phyloP scores from a whole-genome alignment of 2,329 filamentous ascomycete genomes.

The Penicillium sp. region DNA sequence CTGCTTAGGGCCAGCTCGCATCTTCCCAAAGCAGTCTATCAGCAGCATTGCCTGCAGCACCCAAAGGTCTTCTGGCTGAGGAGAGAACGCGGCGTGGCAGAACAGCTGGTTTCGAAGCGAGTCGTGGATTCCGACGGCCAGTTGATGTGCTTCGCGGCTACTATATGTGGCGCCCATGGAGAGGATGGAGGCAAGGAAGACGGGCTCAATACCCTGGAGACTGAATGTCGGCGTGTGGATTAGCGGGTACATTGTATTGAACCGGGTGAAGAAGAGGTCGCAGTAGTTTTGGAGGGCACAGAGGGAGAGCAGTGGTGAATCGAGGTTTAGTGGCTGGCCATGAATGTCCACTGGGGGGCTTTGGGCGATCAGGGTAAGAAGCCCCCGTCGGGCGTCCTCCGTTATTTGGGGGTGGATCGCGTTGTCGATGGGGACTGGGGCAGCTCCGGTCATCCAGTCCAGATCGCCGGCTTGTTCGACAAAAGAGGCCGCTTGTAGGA shows the following conservation, averaged over 20 bases:
- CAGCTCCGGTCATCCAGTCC: slow-evolving; percentile 35
- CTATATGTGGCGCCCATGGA: slow-evolving; percentile 67
- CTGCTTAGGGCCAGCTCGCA: slow-evolving; percentile 65
- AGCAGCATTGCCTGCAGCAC: slow-evolving; percentile 65
- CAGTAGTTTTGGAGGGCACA: slow-evolving; percentile 60
- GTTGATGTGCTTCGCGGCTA: slow-evolving; percentile 62
- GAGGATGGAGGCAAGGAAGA: slow-evolving; percentile 60
- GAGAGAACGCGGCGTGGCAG: slow-evolving; percentile 60
- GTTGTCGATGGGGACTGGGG: slow-evolving; percentile 13
- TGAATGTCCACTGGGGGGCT: slow-evolving; percentile 56
- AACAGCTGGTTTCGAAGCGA: slow-evolving; percentile 65
- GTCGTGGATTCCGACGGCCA: slow-evolving; percentile 67
- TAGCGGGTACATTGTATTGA: slow-evolving; percentile 65
- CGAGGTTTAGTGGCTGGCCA: slow-evolving; percentile 51
- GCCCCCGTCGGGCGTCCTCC: slow-evolving; percentile 40
- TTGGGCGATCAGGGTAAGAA: slow-evolving; percentile 58
- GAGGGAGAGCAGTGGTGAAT: slow-evolving; percentile 58
- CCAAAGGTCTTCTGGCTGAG: slow-evolving; percentile 63
- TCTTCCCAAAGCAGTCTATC: slow-evolving; percentile 69
- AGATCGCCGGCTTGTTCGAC: slow-evolving; percentile 26
- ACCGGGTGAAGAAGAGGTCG: slow-evolving; percentile 64
- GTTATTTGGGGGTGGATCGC: slow-evolving; percentile 30
- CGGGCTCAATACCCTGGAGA: slow-evolving; percentile 53
- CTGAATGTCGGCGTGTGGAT: slow-evolving; percentile 65
- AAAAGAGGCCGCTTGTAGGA: slow-evolving; percentile 31